Evolutionary conservation across 116 monocot species (phyloP).

Genomic region (Trichopus zeylanicus): DNA sequence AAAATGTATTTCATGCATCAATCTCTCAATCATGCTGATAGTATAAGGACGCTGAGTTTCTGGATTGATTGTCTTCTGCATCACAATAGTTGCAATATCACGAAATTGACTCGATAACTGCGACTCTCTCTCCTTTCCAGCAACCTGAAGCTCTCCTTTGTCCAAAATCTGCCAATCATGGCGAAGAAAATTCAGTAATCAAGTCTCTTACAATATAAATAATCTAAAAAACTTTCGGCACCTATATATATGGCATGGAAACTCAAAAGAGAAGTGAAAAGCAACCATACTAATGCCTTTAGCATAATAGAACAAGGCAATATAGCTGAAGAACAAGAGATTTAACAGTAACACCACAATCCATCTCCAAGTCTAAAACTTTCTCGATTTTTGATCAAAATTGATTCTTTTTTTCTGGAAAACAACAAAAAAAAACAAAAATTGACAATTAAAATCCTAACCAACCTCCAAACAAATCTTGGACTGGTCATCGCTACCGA

Average conservation of each 20-base stretch:
- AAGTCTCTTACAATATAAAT: not conserved
- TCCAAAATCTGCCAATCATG: slow-evolving; percentile 58
- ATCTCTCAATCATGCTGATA: slow-evolving; percentile 65
- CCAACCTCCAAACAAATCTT: slow-evolving; percentile 76
- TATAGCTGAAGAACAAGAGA: no score
- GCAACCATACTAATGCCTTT: no score
- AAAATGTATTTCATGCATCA: slow-evolving; percentile 98
- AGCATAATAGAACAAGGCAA: no score
- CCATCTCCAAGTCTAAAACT: no score
- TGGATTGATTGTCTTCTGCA: slow-evolving; percentile 90
- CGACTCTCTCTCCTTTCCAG: slow-evolving; percentile 91
- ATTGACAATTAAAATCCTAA: not conserved
- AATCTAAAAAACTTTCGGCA: no score
- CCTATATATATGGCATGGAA: no score
- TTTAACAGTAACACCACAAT: no score
- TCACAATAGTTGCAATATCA: slow-evolving; percentile 93
- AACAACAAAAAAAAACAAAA: slow-evolving; percentile 2
- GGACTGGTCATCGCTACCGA: slow-evolving; percentile 66
- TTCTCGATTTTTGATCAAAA: no score
- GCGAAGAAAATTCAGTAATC: not conserved
- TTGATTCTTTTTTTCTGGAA: no score
- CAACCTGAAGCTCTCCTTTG: slow-evolving; percentile 91
- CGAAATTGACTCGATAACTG: slow-evolving; percentile 75
- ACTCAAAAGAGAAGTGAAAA: no score
- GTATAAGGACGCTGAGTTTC: slow-evolving; percentile 68